Evolutionary conservation across 2,329 filamentous ascomycete genomes (phyloP).

Genomic region (Beauveria pseudobassiana): DNA sequence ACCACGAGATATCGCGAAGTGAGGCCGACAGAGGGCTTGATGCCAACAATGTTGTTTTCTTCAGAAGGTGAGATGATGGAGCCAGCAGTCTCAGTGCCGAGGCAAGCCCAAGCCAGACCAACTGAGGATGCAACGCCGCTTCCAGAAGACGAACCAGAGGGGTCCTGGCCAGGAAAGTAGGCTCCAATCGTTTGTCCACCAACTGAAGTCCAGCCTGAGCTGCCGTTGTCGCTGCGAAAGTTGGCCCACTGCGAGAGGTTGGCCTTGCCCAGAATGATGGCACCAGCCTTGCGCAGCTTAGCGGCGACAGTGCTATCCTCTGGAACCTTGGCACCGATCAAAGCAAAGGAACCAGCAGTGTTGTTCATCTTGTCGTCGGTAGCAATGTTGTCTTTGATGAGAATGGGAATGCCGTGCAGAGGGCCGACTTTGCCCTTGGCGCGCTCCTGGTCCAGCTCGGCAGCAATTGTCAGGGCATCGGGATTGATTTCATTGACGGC

Average conservation of each 20-base stretch:
- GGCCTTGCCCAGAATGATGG: conserved; percentile 56
- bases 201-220: conserved; percentile 56
- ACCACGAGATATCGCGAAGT: conserved; percentile 55
- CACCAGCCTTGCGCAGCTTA: conserved; percentile 52
- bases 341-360: conserved; percentile 50
- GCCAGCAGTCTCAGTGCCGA: conserved; percentile 58
- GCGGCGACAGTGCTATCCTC: conserved; percentile 49
- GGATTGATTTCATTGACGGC: conserved; percentile 29
- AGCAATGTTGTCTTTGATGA: conserved; percentile 58
- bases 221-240: conserved; percentile 47
- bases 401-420: conserved; percentile 53
- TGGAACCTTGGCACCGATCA: conserved; percentile 46
- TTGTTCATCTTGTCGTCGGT: conserved; percentile 54
- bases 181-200: conserved; percentile 55
- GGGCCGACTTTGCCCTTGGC: conserved; percentile 22
- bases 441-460: conserved; percentile 21
- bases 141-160: conserved; percentile 53
- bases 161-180: conserved; percentile 54
- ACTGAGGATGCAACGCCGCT: conserved; percentile 56
- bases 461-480: conserved; percentile 25
- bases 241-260: conserved; percentile 59
- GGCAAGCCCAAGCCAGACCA: conserved; percentile 48
- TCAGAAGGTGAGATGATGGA: conserved; percentile 50
- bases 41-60: conserved; percentile 54
- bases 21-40: conserved; percentile 60